Evolutionary conservation across 345 rosid genomes (phyloP), one percentile per base, ranked within the genome.

Genomic region (Populus pruinosa): DNA sequence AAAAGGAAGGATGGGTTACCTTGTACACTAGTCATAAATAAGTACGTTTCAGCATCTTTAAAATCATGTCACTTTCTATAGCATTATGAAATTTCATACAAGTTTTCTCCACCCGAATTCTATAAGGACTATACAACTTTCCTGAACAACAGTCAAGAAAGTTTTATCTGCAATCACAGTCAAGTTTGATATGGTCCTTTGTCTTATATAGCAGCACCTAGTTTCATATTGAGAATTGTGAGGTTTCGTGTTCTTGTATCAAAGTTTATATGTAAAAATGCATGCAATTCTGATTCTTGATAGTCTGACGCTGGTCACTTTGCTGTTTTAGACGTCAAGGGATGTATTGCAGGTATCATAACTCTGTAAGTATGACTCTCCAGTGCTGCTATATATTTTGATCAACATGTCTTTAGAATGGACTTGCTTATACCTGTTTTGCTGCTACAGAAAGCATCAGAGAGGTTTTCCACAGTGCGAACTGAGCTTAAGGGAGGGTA

Each of bases 401-500:
- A 6, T 68, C 64, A 59, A 70, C 33, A 9, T 29, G 63, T 78
- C 73, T 75, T 73, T 31, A 71, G 61, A 71, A 10, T 38, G 47
- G 62, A 69, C 77, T 80, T 62, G 17, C 21, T 11, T 21, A 12
- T 73, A 59, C 50, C 18, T 75, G 59, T 56, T 61, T 41, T 50
- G 21, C 76, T 77, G 69, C 17, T 74, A 69, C 83, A 96, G 99
- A 96, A 93, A 79, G 85, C 88, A 70, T 87, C 98, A 8, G 91
- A 90, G 75, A 87, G 64, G 77, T 91, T 78, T 84, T 83, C 89
- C 59, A 87, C 90, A 33, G 69, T 68, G 16, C 85, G 97, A 66
- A 78, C 91, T 70, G 93, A 93, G 85, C 89, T 96, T 77, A 90
- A 90, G 84, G 98, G 96, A 86, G 97, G 99, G 98, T 93, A 87